A percentile compares a stretch with the other conserved stretches of the same genome.
Evolutionary conservation across 1,284 basidiomycete species (phyloP).

Genomic region (Cryptococcus wingfieldii): DNA sequence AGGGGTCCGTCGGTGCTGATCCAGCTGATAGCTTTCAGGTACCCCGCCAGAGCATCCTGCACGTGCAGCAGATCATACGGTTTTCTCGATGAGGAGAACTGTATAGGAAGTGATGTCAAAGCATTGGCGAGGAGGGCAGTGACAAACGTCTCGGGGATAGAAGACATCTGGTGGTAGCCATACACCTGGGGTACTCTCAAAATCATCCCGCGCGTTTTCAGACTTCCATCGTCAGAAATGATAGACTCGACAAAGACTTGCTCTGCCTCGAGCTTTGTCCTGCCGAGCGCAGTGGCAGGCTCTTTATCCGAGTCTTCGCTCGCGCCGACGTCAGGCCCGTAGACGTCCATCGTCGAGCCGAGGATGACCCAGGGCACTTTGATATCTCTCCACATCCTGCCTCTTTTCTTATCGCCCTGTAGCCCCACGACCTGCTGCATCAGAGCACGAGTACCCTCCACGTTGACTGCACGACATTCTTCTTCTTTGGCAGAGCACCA

Average conservation of each 20-base stretch:
- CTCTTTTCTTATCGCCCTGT: neutral
- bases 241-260: constrained; percentile 16
- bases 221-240: neutral
- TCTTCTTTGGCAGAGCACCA: constrained; percentile 39
- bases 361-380: constrained; percentile 40
- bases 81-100: constrained; percentile 34
- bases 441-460: constrained; percentile 31
- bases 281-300: constrained; percentile 30
- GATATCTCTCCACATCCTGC: constrained; percentile 5
- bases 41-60: constrained; percentile 36
- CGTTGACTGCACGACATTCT: constrained; percentile 37
- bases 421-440: constrained; percentile 22
- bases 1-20: neutral
- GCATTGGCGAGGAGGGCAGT: constrained; percentile 38
- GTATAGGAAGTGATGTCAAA: constrained; percentile 39
- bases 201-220: constrained; percentile 16
- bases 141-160: constrained; percentile 37
- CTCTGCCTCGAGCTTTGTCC: constrained; percentile 39
- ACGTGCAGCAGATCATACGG: constrained; percentile 40
- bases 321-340: constrained; percentile 17
- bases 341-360: constrained; percentile 41
- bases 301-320: constrained; percentile 19
- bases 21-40: constrained; percentile 22
- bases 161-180: constrained; percentile 27
- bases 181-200: constrained; percentile 44